phyloP scores from a whole-genome alignment of 2,329 filamentous ascomycete genomes.

The Phoma herbarum region DNA sequence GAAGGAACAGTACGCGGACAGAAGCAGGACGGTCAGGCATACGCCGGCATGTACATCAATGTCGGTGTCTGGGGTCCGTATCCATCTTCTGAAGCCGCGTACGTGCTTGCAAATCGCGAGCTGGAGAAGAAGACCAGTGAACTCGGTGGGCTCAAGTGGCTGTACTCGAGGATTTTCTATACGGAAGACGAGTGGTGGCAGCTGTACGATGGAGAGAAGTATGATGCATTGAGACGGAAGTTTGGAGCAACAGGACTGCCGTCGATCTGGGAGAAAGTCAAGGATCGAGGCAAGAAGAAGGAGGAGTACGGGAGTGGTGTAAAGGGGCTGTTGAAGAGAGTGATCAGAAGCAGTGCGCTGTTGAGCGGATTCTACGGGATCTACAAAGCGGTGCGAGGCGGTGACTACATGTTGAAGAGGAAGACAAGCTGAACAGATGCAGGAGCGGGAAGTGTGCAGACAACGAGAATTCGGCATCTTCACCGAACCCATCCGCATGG shows the following conservation, averaged over 20 bases:
- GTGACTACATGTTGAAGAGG: conserved; percentile 45
- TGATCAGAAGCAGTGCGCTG: conserved; percentile 40
- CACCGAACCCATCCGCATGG: no score
- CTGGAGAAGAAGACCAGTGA: conserved; percentile 74
- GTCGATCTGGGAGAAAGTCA: conserved; percentile 73
- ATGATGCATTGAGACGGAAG: conserved; percentile 68
- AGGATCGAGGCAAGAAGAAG: conserved; percentile 49
- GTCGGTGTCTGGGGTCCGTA: conserved; percentile 80
- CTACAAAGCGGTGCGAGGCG: conserved; percentile 45
- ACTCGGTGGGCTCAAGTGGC: conserved; percentile 82
- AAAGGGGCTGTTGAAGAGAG: conserved; percentile 35
- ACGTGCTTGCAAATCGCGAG: conserved; percentile 73
- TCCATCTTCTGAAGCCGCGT: conserved; percentile 63
- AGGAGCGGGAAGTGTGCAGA: not conserved
- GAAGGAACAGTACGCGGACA: conserved; percentile 15
- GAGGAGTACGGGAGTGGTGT: conserved; percentile 28
- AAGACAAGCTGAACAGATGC: conserved; percentile 19
- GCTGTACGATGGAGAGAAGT: conserved; percentile 68
- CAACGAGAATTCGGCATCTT: not conserved
- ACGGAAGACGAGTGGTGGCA: conserved; percentile 74
- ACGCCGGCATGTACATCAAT: conserved; percentile 42
- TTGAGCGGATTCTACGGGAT: conserved; percentile 53
- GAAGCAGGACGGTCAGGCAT: conserved; percentile 5
- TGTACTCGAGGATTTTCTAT: conserved; percentile 89
- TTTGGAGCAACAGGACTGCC: conserved; percentile 71